Percentiles rank a stretch among this genome's conserved stretches.
These are phyloP conservation scores for Botrytis squamosa DNA, from an alignment of 2,329 filamentous ascomycete species.

Conservation along the genomic window DNA sequence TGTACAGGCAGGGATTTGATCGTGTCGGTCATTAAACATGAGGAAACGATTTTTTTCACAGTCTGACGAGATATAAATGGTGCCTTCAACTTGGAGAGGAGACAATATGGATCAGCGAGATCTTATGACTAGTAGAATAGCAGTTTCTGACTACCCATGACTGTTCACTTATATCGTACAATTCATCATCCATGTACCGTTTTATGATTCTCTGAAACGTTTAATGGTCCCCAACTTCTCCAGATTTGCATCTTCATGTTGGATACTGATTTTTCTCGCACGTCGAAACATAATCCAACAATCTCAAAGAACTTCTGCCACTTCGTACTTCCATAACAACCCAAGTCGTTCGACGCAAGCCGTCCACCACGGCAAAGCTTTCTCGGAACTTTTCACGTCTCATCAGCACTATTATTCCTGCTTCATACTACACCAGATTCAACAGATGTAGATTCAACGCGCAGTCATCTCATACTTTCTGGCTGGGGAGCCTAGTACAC, in stretches of 20 bases:
- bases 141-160: neutral
- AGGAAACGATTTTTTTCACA: neutral
- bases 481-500: too few relatives aligned
- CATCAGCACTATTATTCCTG: too few relatives aligned
- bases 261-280: neutral
- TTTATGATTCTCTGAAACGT: neutral
- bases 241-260: neutral
- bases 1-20: neutral
- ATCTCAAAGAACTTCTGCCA: neutral
- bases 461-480: neutral
- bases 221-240: neutral
- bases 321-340: neutral
- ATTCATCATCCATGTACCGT: neutral
- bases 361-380: neutral
- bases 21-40: neutral
- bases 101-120: neutral
- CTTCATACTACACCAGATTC: neutral
- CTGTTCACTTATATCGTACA: neutral
- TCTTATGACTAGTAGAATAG: neutral
- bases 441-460: too few relatives aligned
- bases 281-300: neutral
- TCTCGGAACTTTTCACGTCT: neutral
- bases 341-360: neutral
- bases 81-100: neutral
- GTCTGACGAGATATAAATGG: neutral